These are phyloP conservation scores for Pezicula radicicola DNA, from an alignment of 2,329 filamentous ascomycete genomes.

Conservation along the genomic window DNA sequence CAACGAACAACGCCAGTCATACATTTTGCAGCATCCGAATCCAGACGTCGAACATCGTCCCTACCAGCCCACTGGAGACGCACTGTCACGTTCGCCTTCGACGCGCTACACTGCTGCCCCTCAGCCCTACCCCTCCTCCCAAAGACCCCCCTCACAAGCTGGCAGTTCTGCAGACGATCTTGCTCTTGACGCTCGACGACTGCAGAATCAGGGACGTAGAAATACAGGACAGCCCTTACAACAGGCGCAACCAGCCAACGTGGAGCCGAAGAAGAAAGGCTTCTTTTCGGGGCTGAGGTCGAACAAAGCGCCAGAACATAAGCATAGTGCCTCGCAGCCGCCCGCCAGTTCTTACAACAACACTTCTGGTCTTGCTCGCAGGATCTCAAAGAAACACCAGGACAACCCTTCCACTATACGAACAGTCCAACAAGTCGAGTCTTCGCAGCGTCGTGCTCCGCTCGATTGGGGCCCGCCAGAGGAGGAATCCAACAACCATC, in stretches of 20 bases:
- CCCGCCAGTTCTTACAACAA: conserved; percentile 40
- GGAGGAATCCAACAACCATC: conserved; percentile 20
- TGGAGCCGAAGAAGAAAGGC: conserved; percentile 25
- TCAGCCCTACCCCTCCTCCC: conserved; percentile 12
- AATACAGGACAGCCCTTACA: background rate
- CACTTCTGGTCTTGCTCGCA: conserved; percentile 45
- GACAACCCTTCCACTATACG: conserved; percentile 41
- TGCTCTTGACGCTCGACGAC: conserved; percentile 15
- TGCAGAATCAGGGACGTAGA: conserved; percentile 12
- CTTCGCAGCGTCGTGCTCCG: conserved; percentile 35
- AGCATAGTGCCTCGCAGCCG: conserved; percentile 20
- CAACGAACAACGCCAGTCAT: conserved; percentile 14
- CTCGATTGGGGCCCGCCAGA: conserved; percentile 29
- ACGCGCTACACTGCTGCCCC: conserved; percentile 20
- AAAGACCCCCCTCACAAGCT: conserved; percentile 1
- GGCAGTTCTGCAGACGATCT: conserved; percentile 24
- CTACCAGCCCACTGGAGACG: conserved; percentile 16
- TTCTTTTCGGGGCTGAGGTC: conserved; percentile 28
- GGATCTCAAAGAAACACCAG: conserved; percentile 54
- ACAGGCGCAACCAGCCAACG: conserved; percentile 13
- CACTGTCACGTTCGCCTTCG: conserved; percentile 22
- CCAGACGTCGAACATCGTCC: conserved; percentile 11
- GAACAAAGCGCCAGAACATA: conserved; percentile 19
- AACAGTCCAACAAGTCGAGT: conserved; percentile 33
- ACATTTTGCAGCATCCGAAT: conserved; percentile 3